These are phyloP conservation scores for Komagataella ulmi DNA, from an alignment of 805 yeast species.

Conservation along the genomic window DNA sequence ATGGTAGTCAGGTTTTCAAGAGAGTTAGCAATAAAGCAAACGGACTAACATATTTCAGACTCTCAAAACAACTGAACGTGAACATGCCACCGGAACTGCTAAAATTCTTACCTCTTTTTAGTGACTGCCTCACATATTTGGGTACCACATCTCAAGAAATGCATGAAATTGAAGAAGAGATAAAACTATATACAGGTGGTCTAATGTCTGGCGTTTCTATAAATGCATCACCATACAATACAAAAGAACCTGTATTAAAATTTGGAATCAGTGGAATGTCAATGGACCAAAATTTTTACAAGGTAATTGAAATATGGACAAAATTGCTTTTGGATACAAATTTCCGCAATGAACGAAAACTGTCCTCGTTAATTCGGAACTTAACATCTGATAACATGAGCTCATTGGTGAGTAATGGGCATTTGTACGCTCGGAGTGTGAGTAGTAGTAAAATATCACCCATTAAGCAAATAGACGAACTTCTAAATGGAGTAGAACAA, in stretches of 20 bases:
- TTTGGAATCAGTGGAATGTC: constrained; percentile 58
- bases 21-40: constrained; percentile 36
- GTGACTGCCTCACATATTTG: constrained; percentile 68
- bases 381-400: constrained; percentile 69
- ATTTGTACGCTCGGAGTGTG: constrained; percentile 60
- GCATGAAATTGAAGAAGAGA: constrained; percentile 75
- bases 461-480: constrained; percentile 47
- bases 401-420: constrained; percentile 78
- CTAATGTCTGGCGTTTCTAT: constrained; percentile 48
- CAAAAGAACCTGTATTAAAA: constrained; percentile 32
- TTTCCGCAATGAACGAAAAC: constrained; percentile 51
- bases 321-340: constrained; percentile 61
- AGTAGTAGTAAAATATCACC: constrained; percentile 54
- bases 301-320: constrained; percentile 52
- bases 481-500: constrained; percentile 65
- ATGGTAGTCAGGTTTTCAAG: constrained; percentile 11
- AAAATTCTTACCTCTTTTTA: constrained; percentile 63
- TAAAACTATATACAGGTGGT: constrained; percentile 79
- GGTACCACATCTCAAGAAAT: constrained; percentile 68
- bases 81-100: constrained; percentile 47
- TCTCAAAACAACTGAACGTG: constrained; percentile 43
- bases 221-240: constrained; percentile 37
- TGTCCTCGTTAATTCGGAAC: constrained; percentile 59
- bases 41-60: constrained; percentile 68
- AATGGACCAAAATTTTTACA: constrained; percentile 45